Base-by-base conservation (phyloP, 148 eudicot genomes). In the Rhododendron ovatum region DNA sequence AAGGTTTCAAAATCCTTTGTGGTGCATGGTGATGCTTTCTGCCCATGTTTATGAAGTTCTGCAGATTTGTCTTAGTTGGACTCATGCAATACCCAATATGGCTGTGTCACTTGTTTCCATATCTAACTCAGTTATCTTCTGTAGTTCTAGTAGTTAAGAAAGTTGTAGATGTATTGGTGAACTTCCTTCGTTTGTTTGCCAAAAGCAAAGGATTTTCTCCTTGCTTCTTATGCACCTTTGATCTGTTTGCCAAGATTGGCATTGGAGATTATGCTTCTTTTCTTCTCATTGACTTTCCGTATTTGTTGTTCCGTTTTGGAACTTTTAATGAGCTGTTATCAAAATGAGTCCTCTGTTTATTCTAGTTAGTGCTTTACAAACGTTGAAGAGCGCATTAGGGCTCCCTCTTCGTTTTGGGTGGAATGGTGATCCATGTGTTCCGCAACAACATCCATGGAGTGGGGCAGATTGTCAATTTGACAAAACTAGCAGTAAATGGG, bases 361-460 rank as follows among this genome's bases (percentile, higher is more conserved):
- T 91, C 55, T 86, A 98, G 99, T 98, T 85, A 90, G 87, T 86
- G 98, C 98, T 84, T 89, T 98, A 88, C 94, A 91, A 83, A 87
- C 90, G 12, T 84, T 98, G 67, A 95, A 94, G 89, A 92, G 87
- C 14, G 90, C 98, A 15, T 87, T 98, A 81, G 95, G 93, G 77
- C 99, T 98, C 90, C 99, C 99, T 85, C 95, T 88, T 85, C 98
- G 99, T 82, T 92, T 98, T 63, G 99, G 99, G 73, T 98, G 99
- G 99, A 98, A 95, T 91, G 99, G 99, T 80, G 99, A 98, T 92
- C 99, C 99, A 81, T 98, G 99, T 92, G 98, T 94, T 50, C 99
- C 99, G 4, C 96, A 94, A 75, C 96, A 94, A 87, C 99, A 98
- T 91, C 98, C 99, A 45, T 98, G 99, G 99, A 94, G 87, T 85